Evolutionary conservation across 768 basidiomycete species (phyloP), one percentile per base, ranked within the genome.

Genomic region (Panellus pusillus): DNA sequence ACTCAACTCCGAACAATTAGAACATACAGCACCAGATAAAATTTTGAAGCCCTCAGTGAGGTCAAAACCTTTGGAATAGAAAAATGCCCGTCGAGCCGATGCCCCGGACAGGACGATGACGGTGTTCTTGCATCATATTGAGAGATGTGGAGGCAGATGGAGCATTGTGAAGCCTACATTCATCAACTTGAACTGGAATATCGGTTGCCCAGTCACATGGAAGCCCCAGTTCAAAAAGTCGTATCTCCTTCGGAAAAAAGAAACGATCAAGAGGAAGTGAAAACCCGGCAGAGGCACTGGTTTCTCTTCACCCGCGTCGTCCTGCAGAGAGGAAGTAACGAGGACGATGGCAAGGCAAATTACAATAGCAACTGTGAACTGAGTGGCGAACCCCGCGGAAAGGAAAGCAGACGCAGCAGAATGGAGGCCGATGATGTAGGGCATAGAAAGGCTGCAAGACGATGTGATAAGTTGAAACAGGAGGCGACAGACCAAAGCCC

Each of bases 101-200:
- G 89, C 86, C 47, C 89, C 89, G 37, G 89, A 90, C 37, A 91
- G 79, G 31, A 86, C 87, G 47, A 91, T 76, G 60, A 91, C 87
- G 4, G 78, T 83, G 58, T 86, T 83, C 88, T 91, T 63, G 60
- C 61, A 66, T 54, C 40, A 55, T 44, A 57, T 53, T 64, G 57
- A 44, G 61, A 52, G 63, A 47, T 45, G 56, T 42, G 41, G 61
- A 55, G 49, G 42, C 51, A 55, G 4, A 20, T 43, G 41, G 49
- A 54, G 53, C 48, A 59, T 45, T 14, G 51, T 28, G 32, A 46
- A 47, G 44, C 6, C 12, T 67, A 89, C 89, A 50, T 74, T 74
- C 59, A 89, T 69, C 60, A 91, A 75, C 35, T 81, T 78, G 72
- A 91, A 89, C 70, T 84, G 83, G 63, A 86, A 91, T 37, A 85